A percentile compares a stretch with the other conserved stretches of the same genome.
Evolutionary conservation across 495 filamentous ascomycete species (phyloP).

Genomic region (Polyplosphaeria fusca): DNA sequence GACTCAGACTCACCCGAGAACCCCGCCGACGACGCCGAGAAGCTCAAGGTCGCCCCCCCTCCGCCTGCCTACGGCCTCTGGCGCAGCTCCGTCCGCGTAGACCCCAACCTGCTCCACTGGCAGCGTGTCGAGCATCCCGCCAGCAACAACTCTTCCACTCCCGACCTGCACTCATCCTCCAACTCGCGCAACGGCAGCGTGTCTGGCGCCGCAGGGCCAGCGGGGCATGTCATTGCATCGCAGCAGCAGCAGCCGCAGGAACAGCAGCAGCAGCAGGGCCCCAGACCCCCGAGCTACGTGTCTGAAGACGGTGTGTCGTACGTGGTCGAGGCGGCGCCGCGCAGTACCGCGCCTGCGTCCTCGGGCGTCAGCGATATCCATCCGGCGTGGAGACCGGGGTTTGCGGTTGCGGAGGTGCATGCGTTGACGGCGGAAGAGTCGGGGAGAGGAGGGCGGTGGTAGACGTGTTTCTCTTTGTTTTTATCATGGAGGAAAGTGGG

Average conservation of each 20-base stretch:
- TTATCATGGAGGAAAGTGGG: too few species aligned
- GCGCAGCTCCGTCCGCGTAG: slow-evolving; percentile 74
- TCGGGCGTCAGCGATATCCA: slow-evolving; percentile 30
- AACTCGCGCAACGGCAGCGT: slow-evolving; percentile 8
- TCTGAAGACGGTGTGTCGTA: slow-evolving; percentile 71
- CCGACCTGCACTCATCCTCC: slow-evolving; percentile 18
- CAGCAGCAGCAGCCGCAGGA: background rate
- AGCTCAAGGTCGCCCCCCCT: slow-evolving; percentile 48
- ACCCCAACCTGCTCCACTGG: slow-evolving; percentile 80
- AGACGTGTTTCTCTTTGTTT: too few species aligned
- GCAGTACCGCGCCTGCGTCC: slow-evolving; percentile 41
- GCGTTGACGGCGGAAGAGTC: background rate
- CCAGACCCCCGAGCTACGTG: slow-evolving; percentile 65
- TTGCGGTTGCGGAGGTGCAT: slow-evolving; percentile 13
- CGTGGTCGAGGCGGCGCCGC: slow-evolving; percentile 58
- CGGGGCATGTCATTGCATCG: background rate
- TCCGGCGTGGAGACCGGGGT: slow-evolving; percentile 32
- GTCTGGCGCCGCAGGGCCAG: background rate
- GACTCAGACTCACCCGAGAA: background rate
- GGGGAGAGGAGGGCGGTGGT: too few species aligned
- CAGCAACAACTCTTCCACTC: background rate
- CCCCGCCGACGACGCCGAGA: slow-evolving; percentile 3
- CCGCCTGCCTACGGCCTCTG: slow-evolving; percentile 88
- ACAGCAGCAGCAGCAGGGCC: slow-evolving; percentile 9
- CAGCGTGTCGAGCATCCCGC: slow-evolving; percentile 50